These are phyloP conservation scores for Agapanthus africanus DNA, from an alignment of 106 monocot genomes.

Conservation along the genomic window DNA sequence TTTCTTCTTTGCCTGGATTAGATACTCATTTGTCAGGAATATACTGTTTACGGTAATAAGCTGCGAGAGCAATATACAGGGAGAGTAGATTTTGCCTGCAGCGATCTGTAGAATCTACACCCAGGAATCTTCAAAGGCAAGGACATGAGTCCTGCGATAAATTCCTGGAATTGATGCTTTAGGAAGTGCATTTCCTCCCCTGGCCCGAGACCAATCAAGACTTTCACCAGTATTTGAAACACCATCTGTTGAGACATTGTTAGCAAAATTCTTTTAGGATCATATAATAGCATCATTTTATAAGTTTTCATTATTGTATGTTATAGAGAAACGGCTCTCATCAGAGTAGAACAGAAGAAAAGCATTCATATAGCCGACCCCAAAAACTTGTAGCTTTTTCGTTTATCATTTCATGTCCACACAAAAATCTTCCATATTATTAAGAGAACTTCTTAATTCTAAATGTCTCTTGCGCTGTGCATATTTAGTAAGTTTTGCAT, in stretches of 20 bases:
- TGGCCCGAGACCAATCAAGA: constrained; percentile 51
- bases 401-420: too few species aligned
- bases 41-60: too few species aligned
- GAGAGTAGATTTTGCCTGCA: constrained; percentile 39
- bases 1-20: constrained; percentile 7
- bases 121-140: constrained; percentile 75
- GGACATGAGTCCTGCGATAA: constrained; percentile 73
- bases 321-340: too few species aligned
- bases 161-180: constrained; percentile 65
- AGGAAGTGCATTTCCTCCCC: constrained; percentile 54
- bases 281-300: too few species aligned
- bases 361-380: too few species aligned
- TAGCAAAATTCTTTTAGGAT: neutral
- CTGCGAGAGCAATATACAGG: neutral
- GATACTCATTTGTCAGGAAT: neutral
- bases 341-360: too few species aligned
- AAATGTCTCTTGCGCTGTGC: too few species aligned
- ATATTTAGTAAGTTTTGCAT: neutral
- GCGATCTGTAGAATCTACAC: constrained; percentile 56
- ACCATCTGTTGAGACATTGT: constrained; percentile 33
- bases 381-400: too few species aligned
- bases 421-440: too few species aligned
- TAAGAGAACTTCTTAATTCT: too few species aligned
- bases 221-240: constrained; percentile 64
- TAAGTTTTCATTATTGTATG: too few species aligned